Percentiles rank a stretch among this genome's conserved stretches.
phyloP scores from a whole-genome alignment of 306 rosid species.

The Delonix regia region DNA sequence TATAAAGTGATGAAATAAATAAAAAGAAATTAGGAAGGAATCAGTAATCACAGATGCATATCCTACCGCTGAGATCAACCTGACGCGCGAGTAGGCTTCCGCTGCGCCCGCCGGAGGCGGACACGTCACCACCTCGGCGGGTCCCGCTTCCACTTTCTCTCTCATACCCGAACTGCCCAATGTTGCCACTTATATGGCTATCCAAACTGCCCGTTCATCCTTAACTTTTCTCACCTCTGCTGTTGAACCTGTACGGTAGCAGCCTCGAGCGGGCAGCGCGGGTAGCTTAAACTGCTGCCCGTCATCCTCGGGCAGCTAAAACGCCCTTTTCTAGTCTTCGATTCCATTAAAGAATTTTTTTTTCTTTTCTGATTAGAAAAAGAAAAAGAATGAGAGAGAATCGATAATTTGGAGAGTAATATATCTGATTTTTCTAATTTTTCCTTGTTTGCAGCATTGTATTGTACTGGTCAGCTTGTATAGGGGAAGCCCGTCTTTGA shows the following conservation, averaged over 20 bases:
- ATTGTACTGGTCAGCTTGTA: slow-evolving; percentile 61
- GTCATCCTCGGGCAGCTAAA: slow-evolving; percentile 50
- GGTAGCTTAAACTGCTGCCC: slow-evolving; percentile 48
- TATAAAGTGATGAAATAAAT: no score
- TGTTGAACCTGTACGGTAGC: slow-evolving; percentile 7
- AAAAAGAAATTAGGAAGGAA: no score
- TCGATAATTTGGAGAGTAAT: slow-evolving; percentile 35
- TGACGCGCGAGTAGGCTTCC: slow-evolving; percentile 45
- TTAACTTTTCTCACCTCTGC: background rate
- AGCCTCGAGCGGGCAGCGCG: slow-evolving; percentile 24
- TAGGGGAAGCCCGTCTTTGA: slow-evolving; percentile 47
- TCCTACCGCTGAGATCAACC: slow-evolving; percentile 41
- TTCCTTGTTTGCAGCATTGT: slow-evolving; percentile 46
- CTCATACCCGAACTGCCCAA: slow-evolving; percentile 44
- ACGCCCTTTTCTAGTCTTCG: slow-evolving; percentile 28
- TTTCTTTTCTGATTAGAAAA: background rate
- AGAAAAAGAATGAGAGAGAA: slow-evolving; percentile 36
- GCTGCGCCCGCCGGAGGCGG: slow-evolving; percentile 38
- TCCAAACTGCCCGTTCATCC: slow-evolving; percentile 47
- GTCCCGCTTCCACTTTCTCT: slow-evolving; percentile 43
- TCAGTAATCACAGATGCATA: background rate
- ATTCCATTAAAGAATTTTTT: slow-evolving; percentile 23
- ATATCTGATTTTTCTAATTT: slow-evolving; percentile 12
- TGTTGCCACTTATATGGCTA: slow-evolving; percentile 34
- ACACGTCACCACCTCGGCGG: slow-evolving; percentile 48